These are phyloP conservation scores for Orobanche coerulescens DNA, from an alignment of 257 asterid genomes.

Conservation along the genomic window DNA sequence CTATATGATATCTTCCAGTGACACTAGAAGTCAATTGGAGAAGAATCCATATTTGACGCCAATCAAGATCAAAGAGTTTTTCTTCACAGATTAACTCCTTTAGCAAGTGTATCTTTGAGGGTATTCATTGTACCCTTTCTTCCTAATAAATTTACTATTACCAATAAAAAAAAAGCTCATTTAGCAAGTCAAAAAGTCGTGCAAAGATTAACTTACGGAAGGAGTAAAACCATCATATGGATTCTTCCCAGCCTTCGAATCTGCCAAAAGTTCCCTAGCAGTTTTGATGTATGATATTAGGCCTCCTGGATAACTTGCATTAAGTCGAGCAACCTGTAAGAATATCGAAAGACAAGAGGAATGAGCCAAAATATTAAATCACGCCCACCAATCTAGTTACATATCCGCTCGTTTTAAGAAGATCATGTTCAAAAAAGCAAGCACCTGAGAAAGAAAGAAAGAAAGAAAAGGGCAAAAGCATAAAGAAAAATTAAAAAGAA, in stretches of 20 bases:
- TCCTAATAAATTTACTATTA: too few relatives aligned
- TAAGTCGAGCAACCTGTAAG: slow-evolving; percentile 63
- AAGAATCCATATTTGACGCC: slow-evolving; percentile 8
- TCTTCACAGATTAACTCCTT: background rate
- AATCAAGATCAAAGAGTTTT: slow-evolving; percentile 4
- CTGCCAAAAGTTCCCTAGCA: slow-evolving; percentile 87
- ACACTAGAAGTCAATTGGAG: slow-evolving; percentile 7
- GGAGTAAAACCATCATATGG: slow-evolving; percentile 95
- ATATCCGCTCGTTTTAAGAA: slow-evolving; percentile 5
- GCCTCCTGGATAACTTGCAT: slow-evolving; percentile 91
- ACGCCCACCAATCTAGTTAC: background rate
- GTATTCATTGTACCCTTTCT: too few relatives aligned
- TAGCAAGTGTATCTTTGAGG: too few relatives aligned
- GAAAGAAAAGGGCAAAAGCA: background rate
- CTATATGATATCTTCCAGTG: background rate
- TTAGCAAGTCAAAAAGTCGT: slow-evolving; percentile 12
- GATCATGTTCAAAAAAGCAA: background rate
- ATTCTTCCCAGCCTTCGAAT: slow-evolving; percentile 91
- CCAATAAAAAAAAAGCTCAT: too few relatives aligned
- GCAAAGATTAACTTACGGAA: slow-evolving; percentile 57
- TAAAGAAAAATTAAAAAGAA: background rate
- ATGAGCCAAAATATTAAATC: background rate
- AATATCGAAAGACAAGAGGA: slow-evolving; percentile 9
- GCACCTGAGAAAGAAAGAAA: slow-evolving; percentile 1
- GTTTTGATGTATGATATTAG: slow-evolving; percentile 66